Percentiles rank a stretch among this genome's conserved stretches.
Evolutionary conservation across 2,329 filamentous ascomycete species (phyloP).

Genomic region (Aspergillus fischeri): DNA sequence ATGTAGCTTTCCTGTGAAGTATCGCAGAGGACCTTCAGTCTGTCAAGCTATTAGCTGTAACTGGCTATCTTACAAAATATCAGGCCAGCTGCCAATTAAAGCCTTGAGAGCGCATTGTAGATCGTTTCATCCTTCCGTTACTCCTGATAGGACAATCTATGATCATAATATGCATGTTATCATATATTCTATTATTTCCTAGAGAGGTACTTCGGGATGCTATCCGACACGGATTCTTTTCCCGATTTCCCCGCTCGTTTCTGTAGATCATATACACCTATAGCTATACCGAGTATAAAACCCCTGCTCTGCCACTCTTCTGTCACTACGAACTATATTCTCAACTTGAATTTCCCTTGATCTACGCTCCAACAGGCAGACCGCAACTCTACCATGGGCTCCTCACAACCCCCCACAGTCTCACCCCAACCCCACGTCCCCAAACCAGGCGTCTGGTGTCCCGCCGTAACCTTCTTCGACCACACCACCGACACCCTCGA

Average conservation of each 20-base stretch:
- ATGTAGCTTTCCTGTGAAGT: neutral
- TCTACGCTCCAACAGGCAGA: neutral
- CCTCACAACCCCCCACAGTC: conserved; percentile 5
- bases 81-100: neutral
- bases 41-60: neutral
- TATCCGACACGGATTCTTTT: neutral
- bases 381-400: conserved; percentile 9
- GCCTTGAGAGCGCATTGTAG: too few species aligned
- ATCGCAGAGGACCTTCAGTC: neutral
- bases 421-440: conserved; percentile 18
- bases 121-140: neutral
- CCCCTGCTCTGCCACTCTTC: neutral
- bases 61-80: neutral
- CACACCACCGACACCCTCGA: conserved; percentile 47
- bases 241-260: neutral
- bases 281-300: neutral
- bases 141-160: neutral
- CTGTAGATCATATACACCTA: neutral
- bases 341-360: neutral
- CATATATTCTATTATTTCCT: neutral
- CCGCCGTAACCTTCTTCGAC: conserved; percentile 54
- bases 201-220: neutral
- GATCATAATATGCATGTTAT: neutral
- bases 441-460: conserved; percentile 46
- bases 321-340: neutral